phyloP scores from a whole-genome alignment of 768 basidiomycete species.

The Suillus luteus region DNA sequence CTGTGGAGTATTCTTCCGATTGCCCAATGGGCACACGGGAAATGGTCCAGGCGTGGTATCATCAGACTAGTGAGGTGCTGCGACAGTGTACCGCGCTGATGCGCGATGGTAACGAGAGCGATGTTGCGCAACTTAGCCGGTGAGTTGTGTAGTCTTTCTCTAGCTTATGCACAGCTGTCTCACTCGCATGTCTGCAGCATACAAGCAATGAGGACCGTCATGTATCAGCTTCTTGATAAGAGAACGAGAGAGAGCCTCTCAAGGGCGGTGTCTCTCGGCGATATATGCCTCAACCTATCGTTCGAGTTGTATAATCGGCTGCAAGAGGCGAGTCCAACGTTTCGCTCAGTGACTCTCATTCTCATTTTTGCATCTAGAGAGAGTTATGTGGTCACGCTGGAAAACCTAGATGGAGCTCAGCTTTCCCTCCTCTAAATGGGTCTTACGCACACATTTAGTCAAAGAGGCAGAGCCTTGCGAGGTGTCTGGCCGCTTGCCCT shows the following conservation, averaged over 20 bases:
- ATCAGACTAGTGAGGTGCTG: slow-evolving; percentile 7
- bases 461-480: background rate
- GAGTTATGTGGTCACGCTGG: background rate
- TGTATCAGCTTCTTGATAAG: slow-evolving; percentile 9
- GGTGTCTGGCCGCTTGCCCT: background rate
- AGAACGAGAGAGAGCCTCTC: slow-evolving; percentile 6
- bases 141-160: background rate
- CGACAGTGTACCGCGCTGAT: slow-evolving; percentile 7
- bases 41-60: slow-evolving; percentile 9
- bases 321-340: background rate
- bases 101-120: background rate
- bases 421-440: background rate
- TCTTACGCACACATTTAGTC: background rate
- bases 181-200: background rate
- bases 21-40: slow-evolving; percentile 6
- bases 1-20: slow-evolving; percentile 4
- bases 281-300: slow-evolving; percentile 3
- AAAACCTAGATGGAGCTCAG: background rate
- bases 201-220: slow-evolving; percentile 9
- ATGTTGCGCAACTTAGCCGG: slow-evolving; percentile 5
- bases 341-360: background rate
- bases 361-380: background rate
- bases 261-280: slow-evolving; percentile 4
- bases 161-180: background rate
- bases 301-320: slow-evolving; percentile 1